A percentile compares a stretch with the other conserved stretches of the same genome.
These are phyloP conservation scores for Ophiostoma angusticollis DNA, from an alignment of 2,329 filamentous ascomycete species.

Conservation along the genomic window DNA sequence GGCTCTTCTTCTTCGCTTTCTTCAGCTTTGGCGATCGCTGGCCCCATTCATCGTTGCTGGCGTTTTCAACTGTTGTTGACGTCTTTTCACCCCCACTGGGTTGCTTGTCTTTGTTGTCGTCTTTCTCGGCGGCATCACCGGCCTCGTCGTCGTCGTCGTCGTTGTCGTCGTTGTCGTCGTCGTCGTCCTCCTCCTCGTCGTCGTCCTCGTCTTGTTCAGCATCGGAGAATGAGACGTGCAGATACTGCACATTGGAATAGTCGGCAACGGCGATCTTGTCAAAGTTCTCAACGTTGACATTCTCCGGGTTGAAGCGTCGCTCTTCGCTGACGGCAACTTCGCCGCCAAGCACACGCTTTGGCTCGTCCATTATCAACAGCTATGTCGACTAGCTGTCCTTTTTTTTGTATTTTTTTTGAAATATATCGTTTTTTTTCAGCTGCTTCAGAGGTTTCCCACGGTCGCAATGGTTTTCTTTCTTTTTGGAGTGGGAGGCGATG, in stretches of 20 bases:
- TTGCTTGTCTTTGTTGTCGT: not conserved
- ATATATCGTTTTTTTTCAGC: conserved; percentile 14
- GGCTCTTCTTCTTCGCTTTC: conserved; percentile 5
- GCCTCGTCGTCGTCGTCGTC: conserved; percentile 11
- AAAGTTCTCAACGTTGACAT: conserved; percentile 30
- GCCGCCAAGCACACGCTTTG: conserved; percentile 21
- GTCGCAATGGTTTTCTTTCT: not conserved
- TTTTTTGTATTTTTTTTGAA: conserved; percentile 14
- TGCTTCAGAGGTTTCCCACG: not conserved
- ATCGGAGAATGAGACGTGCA: conserved; percentile 28
- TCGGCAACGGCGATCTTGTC: conserved; percentile 26
- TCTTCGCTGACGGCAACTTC: conserved; percentile 27
- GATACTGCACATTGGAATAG: conserved; percentile 31
- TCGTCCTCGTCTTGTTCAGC: conserved; percentile 21
- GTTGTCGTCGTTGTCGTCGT: conserved; percentile 10
- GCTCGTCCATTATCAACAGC: conserved; percentile 28
- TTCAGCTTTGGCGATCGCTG: conserved; percentile 1
- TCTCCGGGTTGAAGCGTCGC: conserved; percentile 26
- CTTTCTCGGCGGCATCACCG: conserved; percentile 7
- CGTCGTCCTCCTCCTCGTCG: conserved; percentile 13
- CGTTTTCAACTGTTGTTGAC: not conserved
- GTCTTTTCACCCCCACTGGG: not conserved
- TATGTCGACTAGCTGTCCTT: not conserved
- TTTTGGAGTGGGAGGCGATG: not conserved
- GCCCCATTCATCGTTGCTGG: not conserved